These are phyloP conservation scores for Dactylonectria estremocensis DNA, from an alignment of 2,329 filamentous ascomycete genomes.

Conservation along the genomic window DNA sequence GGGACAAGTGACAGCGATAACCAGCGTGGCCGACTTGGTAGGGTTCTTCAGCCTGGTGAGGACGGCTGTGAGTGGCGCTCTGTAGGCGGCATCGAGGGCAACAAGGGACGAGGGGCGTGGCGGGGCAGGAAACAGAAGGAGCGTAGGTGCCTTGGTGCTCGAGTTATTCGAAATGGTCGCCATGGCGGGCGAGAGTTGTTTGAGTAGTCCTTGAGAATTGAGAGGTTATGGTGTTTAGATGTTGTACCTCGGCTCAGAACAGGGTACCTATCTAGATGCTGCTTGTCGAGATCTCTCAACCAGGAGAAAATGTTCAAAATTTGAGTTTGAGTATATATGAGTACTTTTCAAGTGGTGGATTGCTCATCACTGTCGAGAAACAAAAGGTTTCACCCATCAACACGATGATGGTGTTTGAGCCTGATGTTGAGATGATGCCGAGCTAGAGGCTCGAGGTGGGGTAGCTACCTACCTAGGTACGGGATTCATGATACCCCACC, in stretches of 20 bases:
- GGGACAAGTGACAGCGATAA: constrained; percentile 74
- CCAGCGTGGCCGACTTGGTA: constrained; percentile 55
- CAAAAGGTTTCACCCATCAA: neutral
- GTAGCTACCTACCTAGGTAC: no score
- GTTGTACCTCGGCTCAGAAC: constrained; percentile 8
- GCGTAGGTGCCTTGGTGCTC: constrained; percentile 38
- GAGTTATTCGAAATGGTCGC: neutral
- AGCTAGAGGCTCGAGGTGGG: constrained; percentile 11
- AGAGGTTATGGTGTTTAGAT: neutral
- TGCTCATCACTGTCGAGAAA: neutral
- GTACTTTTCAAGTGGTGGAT: neutral
- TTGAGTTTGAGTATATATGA: neutral
- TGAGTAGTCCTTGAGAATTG: neutral
- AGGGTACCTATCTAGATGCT: neutral
- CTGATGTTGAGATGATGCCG: neutral
- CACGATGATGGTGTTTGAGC: neutral
- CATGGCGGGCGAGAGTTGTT: neutral
- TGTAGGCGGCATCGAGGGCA: constrained; percentile 72
- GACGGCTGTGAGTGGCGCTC: constrained; percentile 68
- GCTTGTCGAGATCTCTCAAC: neutral
- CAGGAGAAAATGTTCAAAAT: neutral
- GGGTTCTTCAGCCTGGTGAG: constrained; percentile 63
- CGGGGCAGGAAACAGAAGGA: constrained; percentile 76
- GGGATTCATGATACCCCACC: neutral
- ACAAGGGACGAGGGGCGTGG: constrained; percentile 68